phyloP scores from a whole-genome alignment of 345 rosid genomes.

The Euphorbia peplus region DNA sequence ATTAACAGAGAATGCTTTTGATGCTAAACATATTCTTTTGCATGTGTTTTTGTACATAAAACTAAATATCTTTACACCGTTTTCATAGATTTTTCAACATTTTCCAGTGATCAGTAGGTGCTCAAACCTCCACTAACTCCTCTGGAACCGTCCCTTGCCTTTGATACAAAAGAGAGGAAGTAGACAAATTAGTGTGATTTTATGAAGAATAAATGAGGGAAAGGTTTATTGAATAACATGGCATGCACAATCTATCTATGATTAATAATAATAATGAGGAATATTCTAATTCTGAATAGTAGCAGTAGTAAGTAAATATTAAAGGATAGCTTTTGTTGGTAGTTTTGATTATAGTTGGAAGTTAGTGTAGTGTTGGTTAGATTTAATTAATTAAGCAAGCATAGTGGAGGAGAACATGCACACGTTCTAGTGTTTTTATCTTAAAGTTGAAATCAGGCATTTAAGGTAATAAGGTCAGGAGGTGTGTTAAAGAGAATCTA shows the following conservation, averaged over 20 bases:
- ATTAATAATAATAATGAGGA: no score
- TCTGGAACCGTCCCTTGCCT: no score
- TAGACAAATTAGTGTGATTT: not conserved
- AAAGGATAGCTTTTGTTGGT: constrained; percentile 19
- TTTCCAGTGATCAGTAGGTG: no score
- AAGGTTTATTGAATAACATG: not conserved
- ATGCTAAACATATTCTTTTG: no score
- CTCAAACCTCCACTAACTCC: no score
- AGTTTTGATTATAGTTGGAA: constrained; percentile 25
- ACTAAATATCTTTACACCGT: no score
- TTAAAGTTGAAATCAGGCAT: no score
- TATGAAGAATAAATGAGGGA: not conserved
- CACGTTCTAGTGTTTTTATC: constrained; percentile 15
- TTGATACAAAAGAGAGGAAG: not conserved
- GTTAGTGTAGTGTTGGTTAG: constrained; percentile 34
- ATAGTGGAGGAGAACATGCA: constrained; percentile 51
- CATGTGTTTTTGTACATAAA: no score
- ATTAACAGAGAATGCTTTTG: no score
- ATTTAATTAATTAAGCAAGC: constrained; percentile 4
- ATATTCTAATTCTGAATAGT: no score
- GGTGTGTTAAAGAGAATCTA: constrained; percentile 20
- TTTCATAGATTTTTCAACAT: no score
- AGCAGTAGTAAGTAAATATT: constrained; percentile 14
- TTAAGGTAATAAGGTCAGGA: no score
- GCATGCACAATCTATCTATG: not conserved